Evolutionary conservation across 305 asterid species (phyloP).

Genomic region (Solanum hybrid): DNA sequence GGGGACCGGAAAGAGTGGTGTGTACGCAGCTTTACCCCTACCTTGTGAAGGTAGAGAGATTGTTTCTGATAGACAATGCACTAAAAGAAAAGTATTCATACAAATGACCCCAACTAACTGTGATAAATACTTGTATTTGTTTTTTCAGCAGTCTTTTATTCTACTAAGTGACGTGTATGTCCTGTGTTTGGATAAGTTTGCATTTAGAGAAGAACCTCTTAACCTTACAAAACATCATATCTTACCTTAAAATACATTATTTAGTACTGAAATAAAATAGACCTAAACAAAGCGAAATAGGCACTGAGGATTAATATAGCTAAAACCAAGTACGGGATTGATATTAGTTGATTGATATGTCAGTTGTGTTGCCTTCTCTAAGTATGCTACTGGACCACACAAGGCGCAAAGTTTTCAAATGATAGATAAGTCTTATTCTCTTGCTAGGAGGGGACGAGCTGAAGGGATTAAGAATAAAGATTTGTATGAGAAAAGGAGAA

Average conservation of each 20-base stretch:
- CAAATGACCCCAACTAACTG: not conserved
- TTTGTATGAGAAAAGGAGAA: not conserved
- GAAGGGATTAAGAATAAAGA: not conserved
- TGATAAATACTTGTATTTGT: not conserved
- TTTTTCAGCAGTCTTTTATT: not conserved
- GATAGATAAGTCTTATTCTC: not conserved
- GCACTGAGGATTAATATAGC: not conserved
- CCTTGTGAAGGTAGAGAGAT: not conserved
- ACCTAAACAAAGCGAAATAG: not conserved
- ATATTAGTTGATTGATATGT: not conserved
- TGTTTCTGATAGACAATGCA: not conserved
- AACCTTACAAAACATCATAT: not conserved
- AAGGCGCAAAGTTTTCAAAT: not conserved
- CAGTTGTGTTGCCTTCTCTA: not conserved
- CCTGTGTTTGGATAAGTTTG: not conserved
- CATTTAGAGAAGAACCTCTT: not conserved
- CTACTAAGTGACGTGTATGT: not conserved
- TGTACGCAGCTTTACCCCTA: not conserved
- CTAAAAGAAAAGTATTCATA: not conserved
- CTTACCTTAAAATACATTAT: not conserved
- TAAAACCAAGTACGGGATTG: not conserved
- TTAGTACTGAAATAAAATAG: not conserved
- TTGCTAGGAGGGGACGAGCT: not conserved
- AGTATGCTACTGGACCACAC: not conserved
- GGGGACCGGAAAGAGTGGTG: not conserved